Evolutionary conservation across 176 grass and related monocot genomes (phyloP).

Genomic region (Carex parvula): DNA sequence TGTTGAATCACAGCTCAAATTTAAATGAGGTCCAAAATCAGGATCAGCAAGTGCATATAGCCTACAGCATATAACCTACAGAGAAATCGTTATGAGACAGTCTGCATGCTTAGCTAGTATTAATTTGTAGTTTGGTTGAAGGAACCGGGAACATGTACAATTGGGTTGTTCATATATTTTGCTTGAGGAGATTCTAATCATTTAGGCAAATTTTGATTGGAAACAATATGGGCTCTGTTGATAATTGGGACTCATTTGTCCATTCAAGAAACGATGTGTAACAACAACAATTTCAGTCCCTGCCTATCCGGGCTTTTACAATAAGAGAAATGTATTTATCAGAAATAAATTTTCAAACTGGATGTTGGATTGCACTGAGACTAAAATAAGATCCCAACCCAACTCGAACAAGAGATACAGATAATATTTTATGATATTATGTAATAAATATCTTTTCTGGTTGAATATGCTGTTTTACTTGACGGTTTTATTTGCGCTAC

Average conservation of each 20-base stretch:
- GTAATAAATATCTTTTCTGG: too few relatives aligned
- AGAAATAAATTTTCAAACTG: background rate
- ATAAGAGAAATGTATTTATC: background rate
- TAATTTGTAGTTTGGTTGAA: background rate
- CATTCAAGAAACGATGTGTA: background rate
- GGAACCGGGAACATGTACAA: background rate
- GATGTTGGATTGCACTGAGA: background rate
- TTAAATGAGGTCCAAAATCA: background rate
- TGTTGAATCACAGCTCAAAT: background rate
- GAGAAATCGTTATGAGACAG: background rate
- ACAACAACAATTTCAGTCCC: background rate
- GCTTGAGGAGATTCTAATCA: background rate
- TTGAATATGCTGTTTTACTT: too few relatives aligned
- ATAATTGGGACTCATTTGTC: background rate
- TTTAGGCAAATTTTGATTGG: background rate
- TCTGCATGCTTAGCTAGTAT: background rate
- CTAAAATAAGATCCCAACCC: background rate
- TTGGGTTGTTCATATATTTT: background rate
- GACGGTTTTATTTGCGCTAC: too few relatives aligned
- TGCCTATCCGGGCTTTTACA: background rate
- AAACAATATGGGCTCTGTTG: background rate
- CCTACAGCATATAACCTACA: background rate
- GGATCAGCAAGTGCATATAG: background rate
- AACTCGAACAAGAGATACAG: background rate
- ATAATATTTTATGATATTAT: too few relatives aligned